phyloP scores from a whole-genome alignment of 495 filamentous ascomycete species.

The Xylaria scruposa region DNA sequence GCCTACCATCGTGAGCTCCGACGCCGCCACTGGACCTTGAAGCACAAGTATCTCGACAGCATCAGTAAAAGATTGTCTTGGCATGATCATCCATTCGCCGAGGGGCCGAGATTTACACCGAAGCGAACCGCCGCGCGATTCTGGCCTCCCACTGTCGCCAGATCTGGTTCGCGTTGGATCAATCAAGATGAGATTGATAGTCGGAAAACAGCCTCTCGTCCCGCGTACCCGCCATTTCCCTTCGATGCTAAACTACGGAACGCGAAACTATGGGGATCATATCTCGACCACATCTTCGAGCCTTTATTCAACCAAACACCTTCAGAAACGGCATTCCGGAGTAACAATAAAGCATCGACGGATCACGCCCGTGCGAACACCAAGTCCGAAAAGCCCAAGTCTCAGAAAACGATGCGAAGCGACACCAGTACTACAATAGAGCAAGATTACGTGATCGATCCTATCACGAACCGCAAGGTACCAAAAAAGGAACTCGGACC shows the following conservation, averaged over 20 bases:
- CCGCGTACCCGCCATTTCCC: background rate
- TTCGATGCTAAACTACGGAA: background rate
- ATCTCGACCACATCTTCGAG: background rate
- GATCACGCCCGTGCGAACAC: background rate
- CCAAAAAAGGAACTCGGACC: conserved; percentile 28
- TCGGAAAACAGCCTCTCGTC: conserved; percentile 12
- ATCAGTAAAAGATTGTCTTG: conserved; percentile 46
- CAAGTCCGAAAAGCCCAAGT: background rate
- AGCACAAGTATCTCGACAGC: conserved; percentile 50
- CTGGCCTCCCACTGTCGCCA: conserved; percentile 36
- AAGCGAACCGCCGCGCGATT: conserved; percentile 47
- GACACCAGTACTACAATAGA: conserved; percentile 1
- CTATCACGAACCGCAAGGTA: conserved; percentile 68
- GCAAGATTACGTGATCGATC: conserved; percentile 60
- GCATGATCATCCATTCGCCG: conserved; percentile 43
- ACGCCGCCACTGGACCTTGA: conserved; percentile 45
- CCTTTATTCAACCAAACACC: background rate
- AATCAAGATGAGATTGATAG: conserved; percentile 26
- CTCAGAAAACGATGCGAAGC: background rate
- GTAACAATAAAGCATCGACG: background rate
- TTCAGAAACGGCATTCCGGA: background rate
- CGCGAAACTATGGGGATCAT: background rate
- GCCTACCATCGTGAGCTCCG: conserved; percentile 47
- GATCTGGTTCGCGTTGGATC: conserved; percentile 23
- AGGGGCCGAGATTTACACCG: conserved; percentile 37